Evolutionary conservation across 345 rosid genomes (phyloP), one percentile per base, ranked within the genome.

Genomic region (Clarkia xantiana): DNA sequence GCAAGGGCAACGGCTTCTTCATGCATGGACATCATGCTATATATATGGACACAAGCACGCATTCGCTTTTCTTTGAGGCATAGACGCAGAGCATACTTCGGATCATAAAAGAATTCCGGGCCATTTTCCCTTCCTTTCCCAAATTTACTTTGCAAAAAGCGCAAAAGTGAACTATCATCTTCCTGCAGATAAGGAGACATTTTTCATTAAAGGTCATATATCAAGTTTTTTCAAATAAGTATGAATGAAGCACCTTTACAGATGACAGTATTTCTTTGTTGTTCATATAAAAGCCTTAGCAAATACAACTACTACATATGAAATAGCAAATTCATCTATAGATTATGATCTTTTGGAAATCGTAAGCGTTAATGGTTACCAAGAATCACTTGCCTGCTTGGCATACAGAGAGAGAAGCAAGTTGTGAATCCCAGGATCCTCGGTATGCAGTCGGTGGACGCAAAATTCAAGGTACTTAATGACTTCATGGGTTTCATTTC

Each of bases 1-100:
- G 98, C 96, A 62, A 91, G 94, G 52, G 94, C 96, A 76, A 86
- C 96, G 47, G 98, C 98, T 71, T 91, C 98, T 79, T 91, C 98
- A 61, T 86, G 90, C 96, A 86, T 91, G 62, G 87, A 76, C 98
- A 91, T 91, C 98, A 91, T 86, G 73, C 96, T 80, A 66, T 91
- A 91, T 73, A 86, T 84, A 67, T 84, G 96, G 56, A 91, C 85
- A 58, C 98, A 91, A 45, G 98, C 96, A 51, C 95, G 95, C 79
- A 77, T 80, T 70, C 96, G 72, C 72, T 74, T 91, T 74, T 80
- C 90, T 71, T 86, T 91, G 62, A 91, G 98, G 65, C 96, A 91
- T 44, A 86, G 85, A 42, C 94, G 98, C 74, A 91, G 70, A 14
- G 98, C 98, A 72, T 81, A 86, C 69, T 86, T 86, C 51, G 98